A percentile compares a stretch with the other conserved stretches of the same genome.
phyloP scores from a whole-genome alignment of 306 rosid genomes.

The Quercus glauca region DNA sequence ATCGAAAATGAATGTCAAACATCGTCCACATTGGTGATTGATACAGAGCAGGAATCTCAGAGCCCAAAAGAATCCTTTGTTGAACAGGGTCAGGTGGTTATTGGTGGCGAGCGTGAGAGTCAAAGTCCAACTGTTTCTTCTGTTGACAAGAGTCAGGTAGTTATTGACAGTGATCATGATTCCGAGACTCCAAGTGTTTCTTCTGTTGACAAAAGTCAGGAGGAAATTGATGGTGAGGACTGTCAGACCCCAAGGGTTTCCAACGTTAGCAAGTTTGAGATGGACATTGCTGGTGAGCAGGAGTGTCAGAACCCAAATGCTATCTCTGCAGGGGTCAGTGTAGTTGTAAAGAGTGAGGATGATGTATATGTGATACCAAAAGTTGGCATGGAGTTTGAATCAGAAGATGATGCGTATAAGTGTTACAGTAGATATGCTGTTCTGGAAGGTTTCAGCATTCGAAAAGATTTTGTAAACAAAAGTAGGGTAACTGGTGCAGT shows the following conservation, averaged over 20 bases:
- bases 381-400: conserved; percentile 55
- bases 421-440: conserved; percentile 56
- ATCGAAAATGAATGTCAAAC: conserved; percentile 21
- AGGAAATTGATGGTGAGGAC: conserved; percentile 33
- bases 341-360: conserved; percentile 23
- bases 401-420: conserved; percentile 60
- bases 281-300: conserved; percentile 14
- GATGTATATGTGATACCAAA: conserved; percentile 31
- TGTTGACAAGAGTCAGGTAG: conserved; percentile 16
- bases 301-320: conserved; percentile 22
- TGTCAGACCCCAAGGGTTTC: conserved; percentile 25
- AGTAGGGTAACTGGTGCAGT: conserved; percentile 54
- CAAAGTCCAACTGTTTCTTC: conserved; percentile 22
- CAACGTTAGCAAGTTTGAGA: conserved; percentile 28
- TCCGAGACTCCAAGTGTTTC: conserved; percentile 23
- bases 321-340: conserved; percentile 16
- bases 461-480: conserved; percentile 65
- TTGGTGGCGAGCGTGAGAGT: conserved; percentile 3
- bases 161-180: conserved; percentile 28
- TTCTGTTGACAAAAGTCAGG: conserved; percentile 23
- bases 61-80: conserved; percentile 1
- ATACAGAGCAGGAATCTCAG: conserved; percentile 14
- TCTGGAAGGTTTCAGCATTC: conserved; percentile 55
- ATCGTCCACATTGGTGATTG: conserved; percentile 21
- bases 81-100: conserved; percentile 7